Conservation (phyloP, 768 basidiomycete genomes). For the Termitomyces sp. region DNA sequence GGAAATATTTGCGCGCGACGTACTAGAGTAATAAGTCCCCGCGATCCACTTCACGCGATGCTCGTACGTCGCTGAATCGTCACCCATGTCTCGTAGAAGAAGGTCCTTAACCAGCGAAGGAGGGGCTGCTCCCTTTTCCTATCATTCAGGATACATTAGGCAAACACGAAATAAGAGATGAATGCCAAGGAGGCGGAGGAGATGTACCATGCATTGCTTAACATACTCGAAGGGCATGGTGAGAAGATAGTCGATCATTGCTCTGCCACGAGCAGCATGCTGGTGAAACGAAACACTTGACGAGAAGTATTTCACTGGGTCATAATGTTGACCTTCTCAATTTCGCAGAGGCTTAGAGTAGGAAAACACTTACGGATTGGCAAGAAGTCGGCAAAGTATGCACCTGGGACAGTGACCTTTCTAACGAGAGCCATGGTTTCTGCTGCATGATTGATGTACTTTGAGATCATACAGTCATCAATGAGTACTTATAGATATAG, state of each 20-base stretch:
- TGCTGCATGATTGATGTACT: neutral
- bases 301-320: neutral
- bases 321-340: neutral
- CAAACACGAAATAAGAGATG: neutral
- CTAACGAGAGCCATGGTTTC: neutral
- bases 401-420: neutral
- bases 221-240: neutral
- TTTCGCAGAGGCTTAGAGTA: neutral
- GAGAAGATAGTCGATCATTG: neutral
- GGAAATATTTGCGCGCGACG: neutral
- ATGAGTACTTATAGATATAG: neutral
- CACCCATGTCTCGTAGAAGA: neutral
- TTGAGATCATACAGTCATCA: neutral
- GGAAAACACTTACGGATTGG: neutral
- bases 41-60: neutral
- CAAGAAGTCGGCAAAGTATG: neutral
- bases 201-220: neutral
- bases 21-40: neutral
- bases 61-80: neutral
- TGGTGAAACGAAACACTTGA: neutral
- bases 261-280: neutral
- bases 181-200: neutral
- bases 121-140: neutral
- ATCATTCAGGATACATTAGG: neutral
- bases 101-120: neutral